Conservation (phyloP, 2,329 filamentous ascomycete species). For the Fonsecaea monophora region DNA sequence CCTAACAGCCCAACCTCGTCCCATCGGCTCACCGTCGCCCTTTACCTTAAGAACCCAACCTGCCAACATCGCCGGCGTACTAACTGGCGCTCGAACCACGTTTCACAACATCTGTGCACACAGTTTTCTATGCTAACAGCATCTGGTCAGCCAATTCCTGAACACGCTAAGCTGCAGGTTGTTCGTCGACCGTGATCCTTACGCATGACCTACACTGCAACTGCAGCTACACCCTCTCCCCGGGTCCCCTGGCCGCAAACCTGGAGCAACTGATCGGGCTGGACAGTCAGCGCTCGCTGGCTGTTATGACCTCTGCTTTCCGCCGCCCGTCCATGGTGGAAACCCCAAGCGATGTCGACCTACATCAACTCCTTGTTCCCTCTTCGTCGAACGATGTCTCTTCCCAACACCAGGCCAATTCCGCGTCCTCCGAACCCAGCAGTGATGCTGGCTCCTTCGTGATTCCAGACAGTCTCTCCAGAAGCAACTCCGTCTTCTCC, state of each 20-base stretch:
- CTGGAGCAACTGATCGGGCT: conserved; percentile 20
- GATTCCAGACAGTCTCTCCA: conserved; percentile 57
- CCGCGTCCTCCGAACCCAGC: conserved; percentile 36
- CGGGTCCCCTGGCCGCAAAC: conserved; percentile 22
- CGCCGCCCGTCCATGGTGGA: conserved; percentile 40
- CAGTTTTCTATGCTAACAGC: background rate
- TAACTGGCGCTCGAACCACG: conserved; percentile 4
- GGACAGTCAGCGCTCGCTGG: conserved; percentile 15
- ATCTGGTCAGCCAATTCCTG: background rate
- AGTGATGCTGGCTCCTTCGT: conserved; percentile 51
- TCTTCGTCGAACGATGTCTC: conserved; percentile 36
- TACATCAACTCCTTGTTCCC: conserved; percentile 41
- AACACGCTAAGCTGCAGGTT: conserved; percentile 4
- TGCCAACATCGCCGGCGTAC: background rate
- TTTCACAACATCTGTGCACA: conserved; percentile 1
- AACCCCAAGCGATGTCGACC: conserved; percentile 40
- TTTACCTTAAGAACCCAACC: background rate
- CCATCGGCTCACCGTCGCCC: conserved; percentile 11
- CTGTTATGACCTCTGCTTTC: conserved; percentile 37
- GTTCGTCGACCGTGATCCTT: conserved; percentile 3
- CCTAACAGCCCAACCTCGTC: conserved; percentile 18
- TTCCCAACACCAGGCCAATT: conserved; percentile 32
- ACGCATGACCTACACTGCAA: conserved; percentile 27
- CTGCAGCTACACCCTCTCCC: conserved; percentile 11
- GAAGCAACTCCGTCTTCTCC: conserved; percentile 89